Evolutionary conservation across 108 stramenopile species (phyloP), one percentile per base, ranked within the genome.

Genomic region (Discostella stelligeroides): DNA sequence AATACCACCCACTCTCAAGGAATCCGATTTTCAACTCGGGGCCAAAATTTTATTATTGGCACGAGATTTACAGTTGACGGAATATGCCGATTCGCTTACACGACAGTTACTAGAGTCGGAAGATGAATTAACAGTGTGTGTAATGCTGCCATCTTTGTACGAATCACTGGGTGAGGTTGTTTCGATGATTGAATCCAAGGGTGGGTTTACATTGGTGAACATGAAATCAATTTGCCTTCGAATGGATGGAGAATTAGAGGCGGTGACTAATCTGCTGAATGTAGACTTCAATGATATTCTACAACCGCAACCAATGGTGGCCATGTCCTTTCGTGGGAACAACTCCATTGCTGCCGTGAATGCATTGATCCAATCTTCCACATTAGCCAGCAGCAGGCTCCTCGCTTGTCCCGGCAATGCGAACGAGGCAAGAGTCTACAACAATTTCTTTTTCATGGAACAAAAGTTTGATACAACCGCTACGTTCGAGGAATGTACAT

Each of bases 401-500:
- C 21, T 65, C 5, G 42, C 37, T 1, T 70, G 63, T 40, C 68
- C 68, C 14, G 39, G 40, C 27, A 45, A 60, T 66, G 57, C 24
- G 0, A 39, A 77, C 18, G 72, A 73, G 23, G 76, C 51, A 37
- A 10, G 39, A 25, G 21, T 20, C 13, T 76, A 75, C 43, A 58
- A 39, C 15, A 50, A 46, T 27, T 73, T 73, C 39, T 68, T 75
- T 47, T 60, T 63, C 23, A 51, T 40, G 39, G 1, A 39, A 18
- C 61, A 41, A 1, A 30, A 23, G n/a, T 56, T 27, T n/a, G 17
- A 27, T 23, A 65, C 76, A 14, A 86, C 90, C 13, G 88, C 91
- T 0, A 87, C 85, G 4, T 82, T 87, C 14, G 87, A 90, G 54
- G 77, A 83, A 68, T 88, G 87, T 66, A 86, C 90, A 2, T 86